These are phyloP conservation scores for Candida argentea DNA, from an alignment of 805 yeast species.

Conservation along the genomic window DNA sequence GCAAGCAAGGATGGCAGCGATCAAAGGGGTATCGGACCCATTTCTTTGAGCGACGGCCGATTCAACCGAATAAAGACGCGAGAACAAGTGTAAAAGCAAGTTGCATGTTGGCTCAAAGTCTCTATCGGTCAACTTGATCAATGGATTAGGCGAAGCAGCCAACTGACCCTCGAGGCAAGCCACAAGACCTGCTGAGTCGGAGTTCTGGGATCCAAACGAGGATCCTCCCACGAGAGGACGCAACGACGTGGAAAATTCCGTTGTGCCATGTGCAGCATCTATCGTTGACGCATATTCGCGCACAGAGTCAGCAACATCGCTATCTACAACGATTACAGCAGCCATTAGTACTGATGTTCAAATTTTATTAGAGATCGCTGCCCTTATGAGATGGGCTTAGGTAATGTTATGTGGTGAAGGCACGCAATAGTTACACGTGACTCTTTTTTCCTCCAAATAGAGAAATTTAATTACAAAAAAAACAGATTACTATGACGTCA, in stretches of 20 bases:
- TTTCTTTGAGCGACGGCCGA: conserved; percentile 15
- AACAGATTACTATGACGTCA: too few species aligned
- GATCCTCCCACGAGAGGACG: too few species aligned
- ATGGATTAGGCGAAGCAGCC: conserved; percentile 16
- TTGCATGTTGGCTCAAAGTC: conserved; percentile 38
- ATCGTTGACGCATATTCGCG: conserved; percentile 29
- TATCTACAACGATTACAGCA: conserved; percentile 35
- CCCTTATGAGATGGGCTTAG: neutral
- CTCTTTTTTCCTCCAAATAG: neutral
- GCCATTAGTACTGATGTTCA: conserved; percentile 16
- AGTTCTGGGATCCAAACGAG: conserved; percentile 11
- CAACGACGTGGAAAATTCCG: conserved; percentile 19
- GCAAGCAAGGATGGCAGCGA: conserved; percentile 18
- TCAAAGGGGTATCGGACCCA: conserved; percentile 11
- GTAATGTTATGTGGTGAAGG: neutral
- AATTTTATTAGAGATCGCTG: too few species aligned
- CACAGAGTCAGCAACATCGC: conserved; percentile 30
- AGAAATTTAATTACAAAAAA: neutral
- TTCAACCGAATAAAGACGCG: conserved; percentile 12
- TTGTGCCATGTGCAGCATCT: conserved; percentile 20
- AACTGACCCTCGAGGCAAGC: conserved; percentile 18
- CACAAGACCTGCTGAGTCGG: conserved; percentile 19
- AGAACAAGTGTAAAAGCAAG: conserved; percentile 25
- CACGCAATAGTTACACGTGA: neutral
- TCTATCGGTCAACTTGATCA: conserved; percentile 28